Evolutionary conservation across 2,329 filamentous ascomycete species (phyloP).

Genomic region (Phymatotrichopsis omnivora): DNA sequence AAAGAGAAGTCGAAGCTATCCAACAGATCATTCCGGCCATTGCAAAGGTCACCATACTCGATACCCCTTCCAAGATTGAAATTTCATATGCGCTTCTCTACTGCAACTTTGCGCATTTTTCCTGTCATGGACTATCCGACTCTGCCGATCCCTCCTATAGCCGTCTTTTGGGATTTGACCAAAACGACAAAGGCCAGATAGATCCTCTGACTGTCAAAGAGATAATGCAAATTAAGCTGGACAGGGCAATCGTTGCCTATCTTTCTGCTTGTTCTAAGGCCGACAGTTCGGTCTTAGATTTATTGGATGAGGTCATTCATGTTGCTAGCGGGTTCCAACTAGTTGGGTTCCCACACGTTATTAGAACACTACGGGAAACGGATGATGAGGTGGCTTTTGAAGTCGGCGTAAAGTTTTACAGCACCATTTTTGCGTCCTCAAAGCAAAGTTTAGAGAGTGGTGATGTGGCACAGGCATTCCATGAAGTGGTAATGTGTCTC

Average conservation of each 20-base stretch:
- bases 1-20: neutral
- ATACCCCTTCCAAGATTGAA: neutral
- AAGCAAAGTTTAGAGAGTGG: too few species aligned
- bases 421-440: constrained; percentile 25
- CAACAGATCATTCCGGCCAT: neutral
- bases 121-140: constrained; percentile 5
- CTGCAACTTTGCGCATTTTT: neutral
- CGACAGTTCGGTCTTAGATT: constrained; percentile 20
- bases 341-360: constrained; percentile 34
- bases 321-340: constrained; percentile 35
- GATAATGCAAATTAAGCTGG: neutral
- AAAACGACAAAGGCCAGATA: constrained; percentile 1
- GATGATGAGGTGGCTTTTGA: constrained; percentile 29
- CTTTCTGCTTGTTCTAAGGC: constrained; percentile 35
- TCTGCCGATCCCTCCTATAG: neutral
- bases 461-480: too few species aligned
- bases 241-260: constrained; percentile 1
- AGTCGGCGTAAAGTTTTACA: constrained; percentile 30
- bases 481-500: too few species aligned
- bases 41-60: neutral
- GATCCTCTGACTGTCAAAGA: neutral
- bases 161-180: neutral
- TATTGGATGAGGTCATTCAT: constrained; percentile 35
- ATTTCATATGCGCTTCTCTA: neutral
- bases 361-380: constrained; percentile 34